Base-by-base conservation (phyloP, 306 rosid species). In the Cucurbita maxima region DNA sequence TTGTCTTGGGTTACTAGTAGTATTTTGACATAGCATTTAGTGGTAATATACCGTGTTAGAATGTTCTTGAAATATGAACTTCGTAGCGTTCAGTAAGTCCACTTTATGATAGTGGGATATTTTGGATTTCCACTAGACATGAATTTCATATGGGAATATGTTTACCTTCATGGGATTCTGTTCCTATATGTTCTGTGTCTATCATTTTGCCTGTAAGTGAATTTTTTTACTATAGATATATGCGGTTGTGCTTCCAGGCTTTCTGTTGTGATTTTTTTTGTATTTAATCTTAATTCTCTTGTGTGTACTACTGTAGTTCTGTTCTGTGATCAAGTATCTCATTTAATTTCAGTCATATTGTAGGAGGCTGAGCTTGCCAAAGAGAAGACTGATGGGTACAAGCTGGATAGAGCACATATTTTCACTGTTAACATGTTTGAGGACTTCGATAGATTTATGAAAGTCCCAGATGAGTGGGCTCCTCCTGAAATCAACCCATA, bases 351-450 rank as follows among this genome's bases (percentile, higher is more conserved):
- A 22, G 37, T 58, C 2, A 18, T 73, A 53, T 74, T 77, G 40
- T 76, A 94, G 98, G 98, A 90, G 78, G 98, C 98, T 4, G 97
- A 94, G 77, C 88, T 90, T 62, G 98, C 97, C 38, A 90, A 79
- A 76, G 98, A 90, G 83, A 90, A 84, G 82, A 89, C 96, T 6
- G 87, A 93, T 58, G 98, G 96, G 8, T 93, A 93, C 81, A 94
- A 89, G 71, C 72, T 94, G 86, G 98, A 94, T 56, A 85, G 87
- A 0, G 62, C 88, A 0, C 98, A 94, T 75, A 85, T 94, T 19
- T 94, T 94, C 81, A 68, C 89, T 0, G 90, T 90, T 20, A 90
- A 66, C 79, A 89, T 88, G 96, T 94, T 90, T 25, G 90, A 90
- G 59, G 97, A 94, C 74, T 85, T 94, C 22, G 91, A 89, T 14